These are phyloP conservation scores for Zasmidium cellare DNA, from an alignment of 2,329 filamentous ascomycete genomes.

Conservation along the genomic window DNA sequence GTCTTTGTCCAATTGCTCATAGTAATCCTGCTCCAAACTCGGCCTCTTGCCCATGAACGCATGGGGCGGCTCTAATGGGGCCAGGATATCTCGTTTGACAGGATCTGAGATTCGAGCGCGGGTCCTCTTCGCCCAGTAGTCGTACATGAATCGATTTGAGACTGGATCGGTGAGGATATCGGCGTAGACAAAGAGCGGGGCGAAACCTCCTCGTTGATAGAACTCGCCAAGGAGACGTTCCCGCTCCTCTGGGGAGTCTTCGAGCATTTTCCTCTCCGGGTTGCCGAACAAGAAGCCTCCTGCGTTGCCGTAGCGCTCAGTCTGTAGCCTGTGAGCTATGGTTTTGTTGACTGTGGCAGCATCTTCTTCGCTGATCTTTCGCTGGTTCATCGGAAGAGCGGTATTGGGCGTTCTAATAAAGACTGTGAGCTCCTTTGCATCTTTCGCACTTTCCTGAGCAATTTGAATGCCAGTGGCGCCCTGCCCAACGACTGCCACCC, in stretches of 20 bases:
- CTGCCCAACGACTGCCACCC: slow-evolving; percentile 42
- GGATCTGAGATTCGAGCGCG: slow-evolving; percentile 46
- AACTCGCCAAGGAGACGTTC: not conserved
- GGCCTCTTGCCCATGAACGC: slow-evolving; percentile 15
- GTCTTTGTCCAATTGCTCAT: slow-evolving; percentile 43
- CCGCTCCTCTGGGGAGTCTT: not conserved
- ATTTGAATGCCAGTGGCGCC: slow-evolving; percentile 43
- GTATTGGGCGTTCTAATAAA: slow-evolving; percentile 69
- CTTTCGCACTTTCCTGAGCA: slow-evolving; percentile 29
- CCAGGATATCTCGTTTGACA: slow-evolving; percentile 55
- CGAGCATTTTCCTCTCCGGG: slow-evolving; percentile 19
- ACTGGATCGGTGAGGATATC: slow-evolving; percentile 48
- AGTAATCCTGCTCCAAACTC: slow-evolving; percentile 55
- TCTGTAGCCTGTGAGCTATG: not conserved
- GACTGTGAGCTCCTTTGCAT: slow-evolving; percentile 46
- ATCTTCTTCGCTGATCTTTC: not conserved
- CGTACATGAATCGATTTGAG: slow-evolving; percentile 52
- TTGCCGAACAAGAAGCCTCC: slow-evolving; percentile 1
- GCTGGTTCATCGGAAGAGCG: slow-evolving; percentile 54
- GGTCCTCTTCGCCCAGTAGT: slow-evolving; percentile 46
- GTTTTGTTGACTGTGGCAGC: slow-evolving; percentile 28
- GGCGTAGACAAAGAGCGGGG: slow-evolving; percentile 27
- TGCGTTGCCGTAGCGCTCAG: not conserved
- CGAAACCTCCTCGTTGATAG: not conserved
- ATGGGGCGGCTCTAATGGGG: slow-evolving; percentile 52